Base-by-base conservation (phyloP, 2,329 filamentous ascomycete species). In the Penicillium sp. region DNA sequence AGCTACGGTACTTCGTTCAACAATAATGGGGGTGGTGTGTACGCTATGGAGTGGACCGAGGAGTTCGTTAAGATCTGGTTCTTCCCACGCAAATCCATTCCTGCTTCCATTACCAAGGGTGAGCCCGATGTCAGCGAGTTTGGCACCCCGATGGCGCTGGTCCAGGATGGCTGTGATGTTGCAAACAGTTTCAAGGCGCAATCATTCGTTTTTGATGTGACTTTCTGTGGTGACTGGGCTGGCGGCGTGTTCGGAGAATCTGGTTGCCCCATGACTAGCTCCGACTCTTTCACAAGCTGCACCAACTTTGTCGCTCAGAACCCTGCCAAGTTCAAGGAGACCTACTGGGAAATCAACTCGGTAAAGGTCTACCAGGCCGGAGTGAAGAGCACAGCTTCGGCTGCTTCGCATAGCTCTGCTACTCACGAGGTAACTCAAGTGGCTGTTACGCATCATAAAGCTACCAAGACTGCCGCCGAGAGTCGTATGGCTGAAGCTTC, bases 321-420 rank as follows among this genome's bases (percentile, higher is more conserved):
- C 72, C 89, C 91, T 0, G 69, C 75, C 9, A 87, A 80, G 24
- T 96, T 93, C 72, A 73, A 78, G 49, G 81, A 95, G 39, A 84
- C 90, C 1, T 96, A 89, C 78, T 96, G 91, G 90, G 78, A 86
- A 58, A 84, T 96, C 74, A 89, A 89, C 71, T 86, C 82, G 22
- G 78, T 92, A 70, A 86, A 85, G 75, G 82, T 91, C n/a, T 92
- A 82, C 67, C 64, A 74, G 58, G 54, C 60, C 11, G 68, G 68
- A 1, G 61, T 59, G 26, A 59, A 60, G 22, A 52, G 39, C 7
- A 55, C 53, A 21, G 48, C 31, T 6, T 14, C 46, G 22, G 39
- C 55, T 19, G 29, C 53, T 3, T 51, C 44, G 2, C 57, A 59
- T n/a, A 22, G 43, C 10, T 21, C 58, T 26, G 37, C 45, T 13